Percentiles rank a stretch among this genome's conserved stretches.
Evolutionary conservation across 163 green algal genomes (phyloP).

Genomic region (Coccomyxa subellipsoidea): DNA sequence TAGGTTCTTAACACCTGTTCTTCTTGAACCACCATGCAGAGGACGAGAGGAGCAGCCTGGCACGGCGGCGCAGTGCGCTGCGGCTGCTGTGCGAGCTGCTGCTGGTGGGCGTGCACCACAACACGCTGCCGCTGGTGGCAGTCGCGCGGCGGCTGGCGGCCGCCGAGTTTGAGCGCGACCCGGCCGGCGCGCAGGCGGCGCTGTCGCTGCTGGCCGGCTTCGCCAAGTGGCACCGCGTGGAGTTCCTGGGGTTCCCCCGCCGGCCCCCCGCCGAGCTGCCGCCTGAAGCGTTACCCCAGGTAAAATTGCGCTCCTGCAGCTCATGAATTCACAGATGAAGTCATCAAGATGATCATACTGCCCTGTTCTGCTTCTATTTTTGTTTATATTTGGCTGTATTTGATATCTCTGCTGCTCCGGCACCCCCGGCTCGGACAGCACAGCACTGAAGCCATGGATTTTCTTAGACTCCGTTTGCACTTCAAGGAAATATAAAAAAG

Average conservation of each 20-base stretch:
- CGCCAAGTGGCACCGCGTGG: constrained; percentile 49
- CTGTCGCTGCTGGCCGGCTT: constrained; percentile 65
- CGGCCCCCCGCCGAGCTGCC: constrained; percentile 18
- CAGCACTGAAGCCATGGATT: too few species aligned
- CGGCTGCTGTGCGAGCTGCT: constrained; percentile 78
- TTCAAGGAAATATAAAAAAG: too few species aligned
- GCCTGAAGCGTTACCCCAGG: background rate
- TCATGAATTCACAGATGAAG: too few species aligned
- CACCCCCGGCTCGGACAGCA: too few species aligned
- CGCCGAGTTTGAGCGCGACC: constrained; percentile 35
- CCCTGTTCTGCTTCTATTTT: too few species aligned
- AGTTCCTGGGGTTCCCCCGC: constrained; percentile 57
- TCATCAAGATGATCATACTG: too few species aligned
- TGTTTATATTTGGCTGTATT: too few species aligned
- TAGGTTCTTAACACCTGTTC: too few species aligned
- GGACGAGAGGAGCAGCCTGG: constrained; percentile 34
- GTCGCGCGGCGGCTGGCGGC: constrained; percentile 31
- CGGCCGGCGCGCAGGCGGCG: constrained; percentile 38
- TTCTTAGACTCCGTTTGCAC: too few species aligned
- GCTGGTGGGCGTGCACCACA: constrained; percentile 47
- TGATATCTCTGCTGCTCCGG: too few species aligned
- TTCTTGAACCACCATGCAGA: constrained; percentile 24
- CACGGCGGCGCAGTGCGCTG: constrained; percentile 50
- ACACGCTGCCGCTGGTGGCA: constrained; percentile 38
- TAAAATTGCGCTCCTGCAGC: too few species aligned